Percentiles rank a stretch among this genome's conserved stretches.
Evolutionary conservation across 2,329 filamentous ascomycete species (phyloP).

Genomic region (Phaeosphaeria sp.): DNA sequence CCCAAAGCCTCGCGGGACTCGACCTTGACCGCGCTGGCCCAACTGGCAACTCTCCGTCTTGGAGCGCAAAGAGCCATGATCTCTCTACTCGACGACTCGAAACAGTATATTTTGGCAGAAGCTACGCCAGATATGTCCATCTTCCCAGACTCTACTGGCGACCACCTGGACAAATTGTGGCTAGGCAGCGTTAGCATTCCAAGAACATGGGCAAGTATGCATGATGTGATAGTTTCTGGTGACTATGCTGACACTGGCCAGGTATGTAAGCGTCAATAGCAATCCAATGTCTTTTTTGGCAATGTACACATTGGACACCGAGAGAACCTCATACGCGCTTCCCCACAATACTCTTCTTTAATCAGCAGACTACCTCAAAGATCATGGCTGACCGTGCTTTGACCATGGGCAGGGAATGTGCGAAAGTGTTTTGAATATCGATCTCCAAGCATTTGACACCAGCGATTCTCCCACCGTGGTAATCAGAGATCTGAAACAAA

Average conservation of each 20-base stretch:
- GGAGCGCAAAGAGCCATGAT: slow-evolving; percentile 42
- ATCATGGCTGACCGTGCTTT: neutral
- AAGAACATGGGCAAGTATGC: slow-evolving; percentile 20
- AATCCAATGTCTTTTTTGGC: no score
- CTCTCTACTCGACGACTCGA: slow-evolving; percentile 43
- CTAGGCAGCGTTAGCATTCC: slow-evolving; percentile 40
- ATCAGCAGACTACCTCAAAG: neutral
- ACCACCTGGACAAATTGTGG: slow-evolving; percentile 26
- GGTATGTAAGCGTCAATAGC: no score
- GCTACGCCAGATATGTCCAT: slow-evolving; percentile 41
- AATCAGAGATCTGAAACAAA: slow-evolving; percentile 1
- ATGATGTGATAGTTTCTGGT: neutral
- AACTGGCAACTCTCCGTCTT: slow-evolving; percentile 44
- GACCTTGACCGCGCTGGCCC: slow-evolving; percentile 43
- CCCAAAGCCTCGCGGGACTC: slow-evolving; percentile 34
- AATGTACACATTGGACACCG: no score
- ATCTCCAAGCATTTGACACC: neutral
- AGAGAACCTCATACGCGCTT: no score
- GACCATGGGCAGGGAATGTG: slow-evolving; percentile 1
- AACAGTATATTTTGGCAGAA: slow-evolving; percentile 48
- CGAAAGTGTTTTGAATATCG: slow-evolving; percentile 3
- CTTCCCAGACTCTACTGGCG: slow-evolving; percentile 9
- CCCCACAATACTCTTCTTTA: no score
- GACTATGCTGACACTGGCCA: no score
- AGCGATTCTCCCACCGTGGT: slow-evolving; percentile 1